Conservation (phyloP, 2,329 filamentous ascomycete species). For the Pyrenochaeta sp. region DNA sequence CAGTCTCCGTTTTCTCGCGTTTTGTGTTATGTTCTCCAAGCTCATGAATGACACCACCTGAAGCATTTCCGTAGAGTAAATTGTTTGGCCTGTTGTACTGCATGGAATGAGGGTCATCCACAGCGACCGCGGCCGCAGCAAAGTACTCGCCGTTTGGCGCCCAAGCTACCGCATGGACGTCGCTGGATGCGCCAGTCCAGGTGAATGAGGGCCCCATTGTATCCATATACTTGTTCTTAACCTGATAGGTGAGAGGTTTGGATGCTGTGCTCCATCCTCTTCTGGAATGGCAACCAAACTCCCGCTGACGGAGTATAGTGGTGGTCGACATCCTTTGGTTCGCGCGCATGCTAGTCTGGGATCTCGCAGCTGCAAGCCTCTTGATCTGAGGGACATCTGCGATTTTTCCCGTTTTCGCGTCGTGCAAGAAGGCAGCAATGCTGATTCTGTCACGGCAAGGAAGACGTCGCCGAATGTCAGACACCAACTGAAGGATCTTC, state of each 20-base stretch:
- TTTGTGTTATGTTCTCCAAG: slow-evolving; percentile 62
- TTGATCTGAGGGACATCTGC: slow-evolving; percentile 32
- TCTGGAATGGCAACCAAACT: slow-evolving; percentile 38
- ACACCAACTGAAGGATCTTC: slow-evolving; percentile 25
- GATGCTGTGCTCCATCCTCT: slow-evolving; percentile 38
- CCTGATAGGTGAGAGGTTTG: slow-evolving; percentile 28
- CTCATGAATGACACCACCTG: slow-evolving; percentile 56
- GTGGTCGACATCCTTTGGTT: slow-evolving; percentile 21
- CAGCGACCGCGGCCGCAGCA: slow-evolving; percentile 65
- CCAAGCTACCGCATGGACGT: slow-evolving; percentile 66
- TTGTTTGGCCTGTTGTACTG: slow-evolving; percentile 69
- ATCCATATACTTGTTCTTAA: slow-evolving; percentile 44
- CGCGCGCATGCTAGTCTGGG: slow-evolving; percentile 21
- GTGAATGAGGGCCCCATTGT: slow-evolving; percentile 55
- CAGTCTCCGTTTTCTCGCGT: slow-evolving; percentile 50
- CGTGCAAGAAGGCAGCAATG: slow-evolving; percentile 42
- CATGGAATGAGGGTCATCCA: slow-evolving; percentile 64
- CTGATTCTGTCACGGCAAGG: slow-evolving; percentile 26
- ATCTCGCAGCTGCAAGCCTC: slow-evolving; percentile 34
- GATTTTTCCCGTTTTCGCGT: slow-evolving; percentile 34
- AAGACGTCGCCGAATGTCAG: slow-evolving; percentile 22
- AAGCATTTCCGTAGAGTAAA: slow-evolving; percentile 61
- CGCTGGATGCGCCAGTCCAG: slow-evolving; percentile 67
- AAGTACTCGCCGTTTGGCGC: slow-evolving; percentile 63
- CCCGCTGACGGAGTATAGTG: slow-evolving; percentile 41